Percentiles rank a stretch among this genome's conserved stretches.
These are phyloP conservation scores for Epichloe sp. DNA, from an alignment of 2,329 filamentous ascomycete species.

Conservation along the genomic window DNA sequence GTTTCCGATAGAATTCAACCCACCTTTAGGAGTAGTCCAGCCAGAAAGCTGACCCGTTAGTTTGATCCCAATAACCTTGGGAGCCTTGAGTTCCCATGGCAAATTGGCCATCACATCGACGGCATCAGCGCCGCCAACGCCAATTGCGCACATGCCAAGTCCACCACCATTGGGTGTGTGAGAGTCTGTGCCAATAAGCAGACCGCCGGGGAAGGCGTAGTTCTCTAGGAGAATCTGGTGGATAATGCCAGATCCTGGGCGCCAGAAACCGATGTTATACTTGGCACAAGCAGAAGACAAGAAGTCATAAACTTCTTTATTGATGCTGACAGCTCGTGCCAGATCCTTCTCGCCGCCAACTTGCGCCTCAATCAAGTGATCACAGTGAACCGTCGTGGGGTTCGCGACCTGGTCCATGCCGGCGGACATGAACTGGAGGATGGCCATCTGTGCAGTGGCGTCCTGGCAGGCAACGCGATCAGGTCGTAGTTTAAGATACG, in stretches of 20 bases:
- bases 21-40: slow-evolving; percentile 89
- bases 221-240: slow-evolving; percentile 98
- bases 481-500: slow-evolving; percentile 91
- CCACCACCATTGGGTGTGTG: slow-evolving; percentile 97
- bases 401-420: slow-evolving; percentile 93
- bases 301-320: slow-evolving; percentile 99
- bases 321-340: slow-evolving; percentile 77
- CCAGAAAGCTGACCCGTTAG: slow-evolving; percentile 80
- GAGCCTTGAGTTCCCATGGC: slow-evolving; percentile 96
- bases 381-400: slow-evolving; percentile 92
- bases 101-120: slow-evolving; percentile 97
- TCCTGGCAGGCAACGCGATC: slow-evolving; percentile 99
- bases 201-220: slow-evolving; percentile 96
- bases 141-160: slow-evolving; percentile 87
- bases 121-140: slow-evolving; percentile 95
- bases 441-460: slow-evolving; percentile 98
- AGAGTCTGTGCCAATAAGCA: slow-evolving; percentile 94
- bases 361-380: slow-evolving; percentile 98
- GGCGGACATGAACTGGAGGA: slow-evolving; percentile 98
- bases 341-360: slow-evolving; percentile 89
- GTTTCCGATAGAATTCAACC: slow-evolving; percentile 11
- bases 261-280: slow-evolving; percentile 99
- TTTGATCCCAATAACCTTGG: slow-evolving; percentile 92
- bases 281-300: slow-evolving; percentile 86
- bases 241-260: slow-evolving; percentile 95